These are phyloP conservation scores for Penicillium daleae DNA, from an alignment of 495 filamentous ascomycete genomes.

Conservation along the genomic window DNA sequence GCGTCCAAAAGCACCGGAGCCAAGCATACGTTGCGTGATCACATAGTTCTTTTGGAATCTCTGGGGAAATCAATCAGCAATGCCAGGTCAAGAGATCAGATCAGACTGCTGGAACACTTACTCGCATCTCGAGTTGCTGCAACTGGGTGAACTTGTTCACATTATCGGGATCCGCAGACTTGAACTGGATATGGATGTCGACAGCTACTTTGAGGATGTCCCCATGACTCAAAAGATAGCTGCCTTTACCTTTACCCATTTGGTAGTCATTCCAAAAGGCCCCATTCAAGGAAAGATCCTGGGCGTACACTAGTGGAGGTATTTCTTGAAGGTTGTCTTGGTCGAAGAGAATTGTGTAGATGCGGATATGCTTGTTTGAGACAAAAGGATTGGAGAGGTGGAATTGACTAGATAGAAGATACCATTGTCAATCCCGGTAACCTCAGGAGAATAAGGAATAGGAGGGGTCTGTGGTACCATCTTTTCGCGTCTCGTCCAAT, in stretches of 20 bases:
- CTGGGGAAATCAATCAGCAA: slow-evolving; percentile 29
- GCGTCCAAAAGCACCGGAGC: slow-evolving; percentile 51
- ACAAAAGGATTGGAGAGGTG: slow-evolving; percentile 46
- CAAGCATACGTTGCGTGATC: slow-evolving; percentile 53
- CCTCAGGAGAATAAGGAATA: too few species aligned
- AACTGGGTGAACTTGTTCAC: slow-evolving; percentile 22
- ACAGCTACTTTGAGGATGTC: slow-evolving; percentile 48
- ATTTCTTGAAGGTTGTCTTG: slow-evolving; percentile 34
- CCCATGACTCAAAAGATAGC: slow-evolving; percentile 58
- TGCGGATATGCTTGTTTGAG: slow-evolving; percentile 63
- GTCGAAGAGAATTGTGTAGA: slow-evolving; percentile 63
- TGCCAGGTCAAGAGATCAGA: neutral
- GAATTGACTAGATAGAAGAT: too few species aligned
- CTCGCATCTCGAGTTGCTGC: slow-evolving; percentile 36
- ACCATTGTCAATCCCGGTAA: too few species aligned
- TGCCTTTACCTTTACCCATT: slow-evolving; percentile 39
- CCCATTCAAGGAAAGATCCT: slow-evolving; percentile 63
- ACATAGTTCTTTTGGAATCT: slow-evolving; percentile 50
- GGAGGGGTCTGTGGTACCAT: neutral
- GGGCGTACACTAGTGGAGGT: slow-evolving; percentile 60
- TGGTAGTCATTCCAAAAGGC: slow-evolving; percentile 54
- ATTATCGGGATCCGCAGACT: slow-evolving; percentile 1
- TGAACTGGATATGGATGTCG: slow-evolving; percentile 30
- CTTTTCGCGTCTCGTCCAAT: slow-evolving; percentile 41
- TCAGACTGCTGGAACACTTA: slow-evolving; percentile 12